phyloP scores from a whole-genome alignment of 768 basidiomycete species.

The Megacollybia marginata region DNA sequence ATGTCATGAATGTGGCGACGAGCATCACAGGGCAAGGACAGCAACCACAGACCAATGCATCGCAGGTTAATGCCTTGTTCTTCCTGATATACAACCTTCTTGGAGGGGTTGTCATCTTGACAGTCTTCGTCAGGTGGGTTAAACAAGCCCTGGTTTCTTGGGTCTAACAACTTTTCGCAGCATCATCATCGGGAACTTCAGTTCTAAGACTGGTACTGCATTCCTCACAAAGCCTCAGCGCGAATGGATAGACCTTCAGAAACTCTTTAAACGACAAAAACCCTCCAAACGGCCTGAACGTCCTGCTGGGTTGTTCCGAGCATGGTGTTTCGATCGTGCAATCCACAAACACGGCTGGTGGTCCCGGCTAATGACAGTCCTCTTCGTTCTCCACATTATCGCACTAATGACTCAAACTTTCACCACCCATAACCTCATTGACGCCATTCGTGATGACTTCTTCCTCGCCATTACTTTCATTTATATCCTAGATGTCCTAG shows the following conservation, averaged over 20 bases:
- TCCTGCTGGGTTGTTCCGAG: conserved; percentile 47
- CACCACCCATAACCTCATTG: conserved; percentile 37
- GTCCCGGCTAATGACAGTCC: conserved; percentile 68
- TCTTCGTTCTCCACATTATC: conserved; percentile 78
- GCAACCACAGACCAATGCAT: conserved; percentile 67
- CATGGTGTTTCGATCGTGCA: conserved; percentile 91
- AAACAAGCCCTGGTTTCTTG: background rate
- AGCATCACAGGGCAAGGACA: conserved; percentile 61
- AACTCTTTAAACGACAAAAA: conserved; percentile 77
- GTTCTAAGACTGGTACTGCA: conserved; percentile 77
- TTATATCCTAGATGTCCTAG: conserved; percentile 68
- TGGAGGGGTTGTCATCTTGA: conserved; percentile 84
- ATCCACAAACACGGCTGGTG: conserved; percentile 92
- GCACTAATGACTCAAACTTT: conserved; percentile 84
- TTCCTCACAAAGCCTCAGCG: conserved; percentile 80
- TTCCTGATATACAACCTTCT: conserved; percentile 88
- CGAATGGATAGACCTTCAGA: conserved; percentile 92
- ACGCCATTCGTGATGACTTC: conserved; percentile 59
- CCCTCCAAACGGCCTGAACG: conserved; percentile 78
- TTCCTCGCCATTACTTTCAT: conserved; percentile 68
- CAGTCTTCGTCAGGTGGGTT: conserved; percentile 78
- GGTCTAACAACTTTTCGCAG: conserved; percentile 31
- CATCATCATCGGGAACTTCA: conserved; percentile 95
- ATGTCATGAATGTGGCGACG: conserved; percentile 79
- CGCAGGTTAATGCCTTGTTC: conserved; percentile 83